A percentile compares a stretch with the other conserved stretches of the same genome.
Evolutionary conservation across 768 basidiomycete species (phyloP).

Genomic region (Auricularia sp.): DNA sequence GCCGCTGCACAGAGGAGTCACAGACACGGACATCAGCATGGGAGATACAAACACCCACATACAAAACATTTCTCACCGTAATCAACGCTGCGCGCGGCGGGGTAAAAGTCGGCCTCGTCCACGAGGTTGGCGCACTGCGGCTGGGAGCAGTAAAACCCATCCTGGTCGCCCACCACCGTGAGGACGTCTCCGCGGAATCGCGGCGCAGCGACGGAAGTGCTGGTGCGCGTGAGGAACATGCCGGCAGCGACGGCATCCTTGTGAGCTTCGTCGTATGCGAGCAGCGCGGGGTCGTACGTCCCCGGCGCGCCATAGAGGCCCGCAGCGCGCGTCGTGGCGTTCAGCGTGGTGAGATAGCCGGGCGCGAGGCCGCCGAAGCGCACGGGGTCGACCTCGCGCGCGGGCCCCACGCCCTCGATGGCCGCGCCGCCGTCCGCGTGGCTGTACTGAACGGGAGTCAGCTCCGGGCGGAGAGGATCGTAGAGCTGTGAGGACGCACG

Average conservation of each 20-base stretch:
- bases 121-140: neutral
- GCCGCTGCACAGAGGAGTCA: neutral
- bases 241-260: neutral
- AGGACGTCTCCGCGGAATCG: neutral
- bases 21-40: neutral
- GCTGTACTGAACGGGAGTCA: neutral
- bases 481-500: neutral
- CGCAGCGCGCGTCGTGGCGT: neutral
- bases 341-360: neutral
- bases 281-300: neutral
- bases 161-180: neutral
- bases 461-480: neutral
- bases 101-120: neutral
- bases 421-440: neutral
- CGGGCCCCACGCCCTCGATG: neutral
- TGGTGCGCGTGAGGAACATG: neutral
- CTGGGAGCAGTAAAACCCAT: neutral
- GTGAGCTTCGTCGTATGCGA: neutral
- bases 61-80: neutral
- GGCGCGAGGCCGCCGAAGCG: neutral
- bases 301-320: neutral
- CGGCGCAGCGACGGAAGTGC: neutral
- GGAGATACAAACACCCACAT: neutral
- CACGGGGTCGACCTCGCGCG: neutral
- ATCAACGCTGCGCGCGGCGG: neutral